Percentiles rank a stretch among this genome's conserved stretches.
These are phyloP conservation scores for Tulasnella sp. DNA, from an alignment of 768 basidiomycete genomes.

Conservation along the genomic window DNA sequence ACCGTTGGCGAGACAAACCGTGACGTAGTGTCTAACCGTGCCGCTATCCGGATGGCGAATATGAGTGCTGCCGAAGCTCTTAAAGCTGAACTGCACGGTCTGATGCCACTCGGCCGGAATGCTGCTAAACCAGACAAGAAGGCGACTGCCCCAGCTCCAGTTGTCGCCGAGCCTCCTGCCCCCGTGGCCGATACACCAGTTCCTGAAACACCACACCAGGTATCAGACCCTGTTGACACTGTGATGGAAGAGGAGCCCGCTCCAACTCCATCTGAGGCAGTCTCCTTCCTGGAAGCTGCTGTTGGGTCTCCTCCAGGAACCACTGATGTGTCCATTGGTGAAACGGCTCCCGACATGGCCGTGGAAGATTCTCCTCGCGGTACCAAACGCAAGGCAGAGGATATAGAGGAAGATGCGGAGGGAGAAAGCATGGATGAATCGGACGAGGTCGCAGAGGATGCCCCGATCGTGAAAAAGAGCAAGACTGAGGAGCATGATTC, in stretches of 20 bases:
- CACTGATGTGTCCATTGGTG: not conserved
- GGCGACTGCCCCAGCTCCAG: conserved; percentile 16
- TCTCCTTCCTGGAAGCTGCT: conserved; percentile 1
- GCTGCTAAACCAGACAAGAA: conserved; percentile 28
- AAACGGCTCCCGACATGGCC: not conserved
- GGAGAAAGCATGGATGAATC: conserved; percentile 28
- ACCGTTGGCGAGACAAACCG: conserved; percentile 70
- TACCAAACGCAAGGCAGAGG: conserved; percentile 37
- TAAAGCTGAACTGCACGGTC: conserved; percentile 70
- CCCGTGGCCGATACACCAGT: conserved; percentile 15
- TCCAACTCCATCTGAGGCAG: not conserved
- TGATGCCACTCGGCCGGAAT: conserved; percentile 23
- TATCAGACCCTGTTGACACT: not conserved
- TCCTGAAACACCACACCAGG: conserved; percentile 10
- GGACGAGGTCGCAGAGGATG: conserved; percentile 25
- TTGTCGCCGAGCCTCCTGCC: conserved; percentile 11
- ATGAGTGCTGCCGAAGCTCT: conserved; percentile 91
- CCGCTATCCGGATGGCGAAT: conserved; percentile 89
- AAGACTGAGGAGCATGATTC: conserved; percentile 43
- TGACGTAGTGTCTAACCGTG: conserved; percentile 81
- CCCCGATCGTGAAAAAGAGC: conserved; percentile 77
- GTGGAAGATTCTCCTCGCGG: conserved; percentile 22
- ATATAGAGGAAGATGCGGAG: conserved; percentile 23
- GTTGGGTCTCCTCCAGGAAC: conserved; percentile 6
- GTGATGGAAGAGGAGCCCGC: not conserved